Percentiles rank a stretch among this genome's conserved stretches.
These are phyloP conservation scores for Alternaria ventricosa DNA, from an alignment of 2,329 filamentous ascomycete species.

Conservation along the genomic window DNA sequence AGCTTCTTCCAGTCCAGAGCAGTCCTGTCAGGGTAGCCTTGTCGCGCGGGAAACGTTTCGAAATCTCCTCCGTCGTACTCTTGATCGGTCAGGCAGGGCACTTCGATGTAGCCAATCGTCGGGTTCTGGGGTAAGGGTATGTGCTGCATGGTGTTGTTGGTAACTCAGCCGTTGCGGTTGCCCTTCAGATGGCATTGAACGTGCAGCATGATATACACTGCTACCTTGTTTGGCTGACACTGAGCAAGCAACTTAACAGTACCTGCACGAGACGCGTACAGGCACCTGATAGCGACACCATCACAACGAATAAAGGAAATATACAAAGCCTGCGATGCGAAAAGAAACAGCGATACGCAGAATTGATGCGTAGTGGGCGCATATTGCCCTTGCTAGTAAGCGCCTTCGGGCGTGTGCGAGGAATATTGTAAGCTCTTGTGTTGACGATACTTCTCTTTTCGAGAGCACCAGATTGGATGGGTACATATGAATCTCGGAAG, in stretches of 20 bases:
- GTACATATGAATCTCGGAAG: too few species aligned
- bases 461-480: too few species aligned
- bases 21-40: rapidly evolving
- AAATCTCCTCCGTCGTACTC: not conserved
- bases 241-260: not conserved
- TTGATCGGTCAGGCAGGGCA: not conserved
- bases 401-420: not conserved
- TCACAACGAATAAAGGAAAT: not conserved
- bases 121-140: not conserved
- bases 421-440: not conserved
- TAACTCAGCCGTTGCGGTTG: not conserved
- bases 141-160: not conserved
- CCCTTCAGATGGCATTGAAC: not conserved
- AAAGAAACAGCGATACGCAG: not conserved
- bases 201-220: not conserved
- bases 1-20: rapidly evolving
- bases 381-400: not conserved
- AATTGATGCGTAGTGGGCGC: not conserved
- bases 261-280: not conserved
- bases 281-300: not conserved
- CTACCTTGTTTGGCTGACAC: not conserved
- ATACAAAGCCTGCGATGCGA: not conserved
- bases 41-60: not conserved
- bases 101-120: not conserved
- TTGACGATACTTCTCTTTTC: too few species aligned